Evolutionary conservation across 257 asterid genomes (phyloP), one percentile per base, ranked within the genome.

Genomic region (Nicotiana paniculata): DNA sequence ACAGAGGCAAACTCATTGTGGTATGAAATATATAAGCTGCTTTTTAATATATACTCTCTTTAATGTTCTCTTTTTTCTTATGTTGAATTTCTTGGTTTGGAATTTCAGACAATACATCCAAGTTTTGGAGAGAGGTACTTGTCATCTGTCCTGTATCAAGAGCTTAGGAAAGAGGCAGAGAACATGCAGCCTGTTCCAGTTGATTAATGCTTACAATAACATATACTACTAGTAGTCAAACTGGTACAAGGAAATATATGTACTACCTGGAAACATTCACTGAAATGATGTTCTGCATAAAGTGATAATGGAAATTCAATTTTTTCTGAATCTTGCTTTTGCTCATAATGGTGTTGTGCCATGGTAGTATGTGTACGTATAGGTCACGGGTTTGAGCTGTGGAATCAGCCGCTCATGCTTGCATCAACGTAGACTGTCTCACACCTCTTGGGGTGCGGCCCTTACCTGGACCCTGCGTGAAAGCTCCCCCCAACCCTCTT

Each of bases 61-160:
- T 3, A 18, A 18, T n/a, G 6, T 59, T 57, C 7, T 21, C 26
- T 54, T n/a, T 35, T 55, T 15, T 18, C 35, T 6, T 46, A 37
- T 18, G 55, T n/a, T 69, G 33, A 69, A 7, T 30, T 85, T 35
- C 4, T 15, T 64, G 9, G 30, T 4, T 28, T 64, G 62, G 13
- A 26, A 43, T 82, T 86, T 74, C 93, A 95, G 99, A 96, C 98
- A 0, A 62, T 94, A 15, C 99, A 96, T 85, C 90, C 98, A 76
- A 96, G 99, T 84, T 96, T 96, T 61, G 99, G 99, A 13, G 99
- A 96, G 80, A 89, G 99, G 16, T 96, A 96, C 88, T 67, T 96
- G 85, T 94, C 99, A 3, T 96, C 99, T 1, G 94, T 96, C 58
- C 85, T 96, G 92, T 93, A 92, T 77, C 63, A 96, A 82, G 95